Evolutionary conservation across 2,329 filamentous ascomycete species (phyloP).

Genomic region (Sphaceloma murrayae): DNA sequence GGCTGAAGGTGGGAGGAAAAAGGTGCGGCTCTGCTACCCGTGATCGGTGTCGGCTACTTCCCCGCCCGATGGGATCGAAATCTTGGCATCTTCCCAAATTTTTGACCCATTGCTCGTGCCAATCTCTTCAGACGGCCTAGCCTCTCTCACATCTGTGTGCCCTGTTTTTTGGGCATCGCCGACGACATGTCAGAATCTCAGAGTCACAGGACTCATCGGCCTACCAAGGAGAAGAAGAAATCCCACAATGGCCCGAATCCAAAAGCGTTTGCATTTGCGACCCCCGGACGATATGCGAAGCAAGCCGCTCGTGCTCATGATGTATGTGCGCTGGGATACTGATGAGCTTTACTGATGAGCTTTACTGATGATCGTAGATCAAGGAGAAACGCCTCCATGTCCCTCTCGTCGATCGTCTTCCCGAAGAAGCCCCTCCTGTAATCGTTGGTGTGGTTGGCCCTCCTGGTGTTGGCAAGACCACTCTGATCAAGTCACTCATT

Average conservation of each 20-base stretch:
- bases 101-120: constrained; percentile 5
- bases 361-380: constrained; percentile 46
- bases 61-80: too few relatives aligned
- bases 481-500: constrained; percentile 86
- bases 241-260: constrained; percentile 58
- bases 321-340: constrained; percentile 36
- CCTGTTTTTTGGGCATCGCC: too few relatives aligned
- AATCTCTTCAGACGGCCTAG: too few relatives aligned
- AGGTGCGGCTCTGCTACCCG: constrained; percentile 10
- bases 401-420: constrained; percentile 86
- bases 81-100: constrained; percentile 10
- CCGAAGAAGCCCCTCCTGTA: constrained; percentile 87
- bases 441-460: constrained; percentile 92
- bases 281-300: constrained; percentile 69
- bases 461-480: constrained; percentile 89
- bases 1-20: too few relatives aligned
- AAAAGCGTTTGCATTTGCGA: constrained; percentile 80
- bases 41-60: background rate
- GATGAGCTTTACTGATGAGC: background rate
- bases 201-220: constrained; percentile 73
- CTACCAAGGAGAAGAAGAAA: constrained; percentile 77
- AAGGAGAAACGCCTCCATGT: constrained; percentile 96
- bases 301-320: constrained; percentile 64
- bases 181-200: constrained; percentile 48
- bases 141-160: too few relatives aligned